Percentiles rank a stretch among this genome's conserved stretches.
These are phyloP conservation scores for Candida pseudoglaebosa DNA, from an alignment of 805 yeast species.

Conservation along the genomic window DNA sequence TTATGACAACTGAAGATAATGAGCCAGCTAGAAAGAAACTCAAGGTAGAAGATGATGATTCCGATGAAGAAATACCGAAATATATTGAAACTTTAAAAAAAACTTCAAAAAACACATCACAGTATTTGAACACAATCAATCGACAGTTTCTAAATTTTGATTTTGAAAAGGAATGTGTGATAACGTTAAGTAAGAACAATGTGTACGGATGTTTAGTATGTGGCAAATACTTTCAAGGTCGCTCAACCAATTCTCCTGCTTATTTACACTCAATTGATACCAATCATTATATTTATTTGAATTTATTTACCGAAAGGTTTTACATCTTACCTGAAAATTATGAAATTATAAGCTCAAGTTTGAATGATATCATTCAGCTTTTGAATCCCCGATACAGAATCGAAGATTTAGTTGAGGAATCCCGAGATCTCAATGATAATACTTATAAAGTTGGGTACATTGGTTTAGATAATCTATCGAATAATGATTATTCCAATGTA, in stretches of 20 bases:
- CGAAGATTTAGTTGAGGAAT: conserved; percentile 22
- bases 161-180: conserved; percentile 60
- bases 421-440: conserved; percentile 42
- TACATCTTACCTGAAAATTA: conserved; percentile 64
- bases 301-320: conserved; percentile 44
- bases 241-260: conserved; percentile 61
- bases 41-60: conserved; percentile 2
- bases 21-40: conserved; percentile 1
- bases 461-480: conserved; percentile 54
- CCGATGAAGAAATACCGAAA: conserved; percentile 12
- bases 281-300: conserved; percentile 61
- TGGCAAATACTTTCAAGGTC: conserved; percentile 70
- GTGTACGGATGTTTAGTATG: conserved; percentile 72
- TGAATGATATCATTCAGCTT: conserved; percentile 48
- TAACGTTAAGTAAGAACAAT: conserved; percentile 56
- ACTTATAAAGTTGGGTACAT: conserved; percentile 59
- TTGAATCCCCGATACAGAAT: conserved; percentile 49
- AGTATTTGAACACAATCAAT: conserved; percentile 42
- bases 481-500: conserved; percentile 55
- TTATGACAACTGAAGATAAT: background rate
- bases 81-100: conserved; percentile 5
- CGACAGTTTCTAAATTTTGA: conserved; percentile 58
- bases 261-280: conserved; percentile 61
- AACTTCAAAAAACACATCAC: conserved; percentile 1
- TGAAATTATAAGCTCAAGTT: conserved; percentile 26